Evolutionary conservation across 1,284 basidiomycete genomes (phyloP).

Genomic region (Salmacisia buchloeana): DNA sequence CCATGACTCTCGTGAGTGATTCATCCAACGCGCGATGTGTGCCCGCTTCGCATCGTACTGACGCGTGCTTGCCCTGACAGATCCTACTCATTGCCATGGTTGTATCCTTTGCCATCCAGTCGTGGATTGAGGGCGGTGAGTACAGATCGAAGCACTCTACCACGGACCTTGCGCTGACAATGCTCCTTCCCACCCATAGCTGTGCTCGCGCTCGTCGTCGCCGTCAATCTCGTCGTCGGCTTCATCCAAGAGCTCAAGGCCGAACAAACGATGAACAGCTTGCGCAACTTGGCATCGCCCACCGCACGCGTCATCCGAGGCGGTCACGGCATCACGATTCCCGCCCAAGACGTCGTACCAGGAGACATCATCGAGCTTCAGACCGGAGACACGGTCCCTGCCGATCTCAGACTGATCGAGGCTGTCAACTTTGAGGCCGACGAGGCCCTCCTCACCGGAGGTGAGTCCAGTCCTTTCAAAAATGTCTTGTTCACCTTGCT

Average conservation of each 20-base stretch:
- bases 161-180: no score
- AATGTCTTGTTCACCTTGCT: background rate
- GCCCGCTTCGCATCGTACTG: background rate
- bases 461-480: background rate
- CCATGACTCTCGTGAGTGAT: conserved; percentile 41
- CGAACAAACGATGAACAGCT: conserved; percentile 61
- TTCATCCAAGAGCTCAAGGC: conserved; percentile 60
- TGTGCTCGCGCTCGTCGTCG: conserved; percentile 63
- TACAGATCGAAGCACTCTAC: no score
- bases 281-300: conserved; percentile 60
- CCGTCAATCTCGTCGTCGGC: conserved; percentile 55
- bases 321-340: conserved; percentile 57
- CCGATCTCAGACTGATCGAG: conserved; percentile 46
- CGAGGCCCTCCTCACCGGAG: conserved; percentile 65
- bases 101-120: conserved; percentile 59
- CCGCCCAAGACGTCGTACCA: conserved; percentile 62
- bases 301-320: conserved; percentile 61
- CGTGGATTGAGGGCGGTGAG: conserved; percentile 65
- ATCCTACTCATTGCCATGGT: conserved; percentile 60
- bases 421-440: conserved; percentile 54
- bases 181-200: no score
- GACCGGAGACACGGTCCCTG: conserved; percentile 46
- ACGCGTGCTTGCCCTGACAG: background rate
- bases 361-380: conserved; percentile 51
- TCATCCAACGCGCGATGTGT: background rate